Base-by-base conservation (phyloP, 371 early-diverging fungal genomes). In the Mucor circinelloides region DNA sequence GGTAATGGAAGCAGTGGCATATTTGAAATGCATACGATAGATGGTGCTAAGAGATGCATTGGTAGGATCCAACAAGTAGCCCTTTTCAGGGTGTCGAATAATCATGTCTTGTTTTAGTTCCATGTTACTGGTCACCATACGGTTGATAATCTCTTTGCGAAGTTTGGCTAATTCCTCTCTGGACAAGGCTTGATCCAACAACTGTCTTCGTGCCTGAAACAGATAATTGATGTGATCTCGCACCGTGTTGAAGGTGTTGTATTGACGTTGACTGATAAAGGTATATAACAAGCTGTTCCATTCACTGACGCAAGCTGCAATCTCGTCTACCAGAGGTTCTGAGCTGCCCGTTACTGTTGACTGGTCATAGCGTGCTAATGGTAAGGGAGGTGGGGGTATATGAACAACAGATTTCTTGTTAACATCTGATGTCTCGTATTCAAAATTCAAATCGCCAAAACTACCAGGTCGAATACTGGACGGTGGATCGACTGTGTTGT, bases 271-370 rank as follows among this genome's bases (percentile, higher is more conserved):
- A 19, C 78, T 71, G 36, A 93, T 75, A 62, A 85, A 86, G 2
- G 60, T 72, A 55, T 88, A 85, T 19, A 91, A 73, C 19, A 80
- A 60, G 32, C 74, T 73, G 44, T 86, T 82, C 91, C 91, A 91
- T 75, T 90, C 90, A 36, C 90, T 80, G 2, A 91, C 79, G 40
- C 83, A 84, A 5, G 89, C 85, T 13, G 90, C 81, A 55, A 90
- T 87, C 60, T 90, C 92, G 64, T 91, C 93, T 3, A 90, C 80
- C 6, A 93, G 68, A 4, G 90, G 87, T 64, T 93, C 91, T 8
- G 77, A 77, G 31, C 55, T 66, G 12, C 90, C 93, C 0, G 83
- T 82, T 0, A 77, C 64, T 1, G 91, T 88, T 0, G 82, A 83
- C 32, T 87, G 83, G n/a, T 81, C 79, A 52, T 78, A 84, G 57